Percentiles rank a stretch among this genome's conserved stretches.
These are phyloP conservation scores for Hermanozyma aechmeae DNA, from an alignment of 805 yeast genomes.

Conservation along the genomic window DNA sequence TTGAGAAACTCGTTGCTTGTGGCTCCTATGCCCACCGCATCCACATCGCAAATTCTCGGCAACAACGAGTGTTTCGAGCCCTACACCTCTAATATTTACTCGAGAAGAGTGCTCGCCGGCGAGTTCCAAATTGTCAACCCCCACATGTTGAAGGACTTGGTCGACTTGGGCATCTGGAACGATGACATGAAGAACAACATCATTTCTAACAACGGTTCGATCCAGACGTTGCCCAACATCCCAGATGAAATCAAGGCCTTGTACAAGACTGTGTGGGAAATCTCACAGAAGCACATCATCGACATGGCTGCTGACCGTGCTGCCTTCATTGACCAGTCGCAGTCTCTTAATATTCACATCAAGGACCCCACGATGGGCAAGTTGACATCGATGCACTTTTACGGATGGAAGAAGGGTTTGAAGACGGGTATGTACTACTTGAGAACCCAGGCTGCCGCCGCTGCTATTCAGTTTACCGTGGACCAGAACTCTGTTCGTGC, in stretches of 20 bases:
- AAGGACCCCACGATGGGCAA: slow-evolving; percentile 92
- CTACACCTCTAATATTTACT: slow-evolving; percentile 51
- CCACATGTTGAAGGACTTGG: slow-evolving; percentile 47
- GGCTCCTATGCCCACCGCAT: slow-evolving; percentile 64
- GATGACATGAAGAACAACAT: slow-evolving; percentile 49
- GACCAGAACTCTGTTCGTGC: slow-evolving; percentile 32
- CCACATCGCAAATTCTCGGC: slow-evolving; percentile 55
- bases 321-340: slow-evolving; percentile 84
- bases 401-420: slow-evolving; percentile 97
- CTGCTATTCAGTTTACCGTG: slow-evolving; percentile 81
- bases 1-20: slow-evolving; percentile 50
- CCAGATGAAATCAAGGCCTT: slow-evolving; percentile 46
- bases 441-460: slow-evolving; percentile 95
- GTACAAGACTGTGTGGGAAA: slow-evolving; percentile 57
- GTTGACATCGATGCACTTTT: slow-evolving; percentile 95
- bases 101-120: slow-evolving; percentile 55
- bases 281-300: slow-evolving; percentile 47
- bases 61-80: slow-evolving; percentile 58
- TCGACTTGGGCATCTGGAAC: slow-evolving; percentile 50
- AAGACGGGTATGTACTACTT: slow-evolving; percentile 98
- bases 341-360: slow-evolving; percentile 82
- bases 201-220: slow-evolving; percentile 48
- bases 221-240: slow-evolving; percentile 44
- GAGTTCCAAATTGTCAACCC: slow-evolving; percentile 59
- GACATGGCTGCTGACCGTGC: slow-evolving; percentile 38